Base-by-base conservation (phyloP, 805 yeast species). In the Henningerozyma blattae region DNA sequence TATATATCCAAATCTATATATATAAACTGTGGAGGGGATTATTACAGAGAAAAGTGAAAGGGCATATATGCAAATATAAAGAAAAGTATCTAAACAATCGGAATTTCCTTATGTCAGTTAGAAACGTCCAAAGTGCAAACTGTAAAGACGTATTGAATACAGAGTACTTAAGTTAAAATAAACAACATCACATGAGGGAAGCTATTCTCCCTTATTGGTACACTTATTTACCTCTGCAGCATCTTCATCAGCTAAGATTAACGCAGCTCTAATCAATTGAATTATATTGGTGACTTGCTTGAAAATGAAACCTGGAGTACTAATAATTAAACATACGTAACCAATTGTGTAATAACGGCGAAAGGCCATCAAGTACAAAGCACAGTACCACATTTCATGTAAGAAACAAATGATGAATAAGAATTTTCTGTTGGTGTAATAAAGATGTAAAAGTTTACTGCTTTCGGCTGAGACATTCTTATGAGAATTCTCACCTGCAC, bases 321-420 rank as follows among this genome's bases (percentile, higher is more conserved):
- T 73, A 25, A 75, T 41, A 44, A 69, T 62, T 13, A 70, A 70
- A 45, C 77, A 50, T 30, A 70, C 50, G 15, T 81, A 72, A 15
- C 84, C 85, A 46, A 73, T 58, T 58, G 79, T 74, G 25, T 35
- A 38, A 50, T 50, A 41, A 43, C 52, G 38, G 34, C 45, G 39
- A 55, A 83, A 86, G 42, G 78, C 71, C 53, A 71, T 74, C 54
- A 89, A 66, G 56, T 91, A 91, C 32, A 87, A 56, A 2, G 94
- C 95, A 53, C 87, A 81, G 54, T 83, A 93, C 57, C 91, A 93
- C 34, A 85, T 58, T 63, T 91, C 99, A 60, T 91, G 91, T 41
- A 87, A 81, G 18, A 91, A 84, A 59, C 99, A 91, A 42, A 91
- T 87, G 16, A 76, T 58, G 61, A 91, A 91, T 41, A 91, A 66